Percentiles rank a stretch among this genome's conserved stretches.
Evolutionary conservation across 106 monocot species (phyloP).

Genomic region (Dioscorea alata): DNA sequence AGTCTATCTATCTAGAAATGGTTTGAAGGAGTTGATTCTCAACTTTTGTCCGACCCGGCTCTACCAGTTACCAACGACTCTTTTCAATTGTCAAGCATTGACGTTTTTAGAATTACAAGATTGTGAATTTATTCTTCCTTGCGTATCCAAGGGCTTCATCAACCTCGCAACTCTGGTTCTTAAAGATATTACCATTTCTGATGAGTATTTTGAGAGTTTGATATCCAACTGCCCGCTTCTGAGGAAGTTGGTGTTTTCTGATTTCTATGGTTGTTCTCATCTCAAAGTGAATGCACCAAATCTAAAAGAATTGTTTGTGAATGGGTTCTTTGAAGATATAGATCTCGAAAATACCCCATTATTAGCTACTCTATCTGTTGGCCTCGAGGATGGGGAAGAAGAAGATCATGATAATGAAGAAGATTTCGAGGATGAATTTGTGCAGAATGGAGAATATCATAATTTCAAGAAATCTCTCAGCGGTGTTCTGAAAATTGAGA

Average conservation of each 20-base stretch:
- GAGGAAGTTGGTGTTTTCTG: background rate
- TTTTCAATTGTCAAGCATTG: slow-evolving; percentile 6
- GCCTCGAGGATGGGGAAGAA: slow-evolving; percentile 13
- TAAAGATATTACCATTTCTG: slow-evolving; percentile 11
- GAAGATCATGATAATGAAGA: slow-evolving; percentile 15
- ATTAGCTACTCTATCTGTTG: background rate
- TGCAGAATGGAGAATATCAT: background rate
- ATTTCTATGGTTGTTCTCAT: slow-evolving; percentile 9
- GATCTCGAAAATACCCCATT: slow-evolving; percentile 12
- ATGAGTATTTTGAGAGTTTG: slow-evolving; percentile 3
- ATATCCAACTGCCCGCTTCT: slow-evolving; percentile 4
- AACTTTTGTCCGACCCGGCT: slow-evolving; percentile 4
- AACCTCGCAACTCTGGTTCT: slow-evolving; percentile 1
- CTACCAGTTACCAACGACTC: slow-evolving; percentile 7
- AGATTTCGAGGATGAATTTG: slow-evolving; percentile 5
- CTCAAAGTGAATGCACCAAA: slow-evolving; percentile 11
- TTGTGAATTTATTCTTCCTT: slow-evolving; percentile 10
- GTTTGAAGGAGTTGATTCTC: slow-evolving; percentile 9
- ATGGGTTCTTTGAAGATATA: slow-evolving; percentile 12
- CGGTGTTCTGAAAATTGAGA: slow-evolving; percentile 10
- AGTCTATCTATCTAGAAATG: slow-evolving; percentile 11
- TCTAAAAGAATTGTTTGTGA: slow-evolving; percentile 11
- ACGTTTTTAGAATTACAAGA: slow-evolving; percentile 11
- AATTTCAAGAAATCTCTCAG: slow-evolving; percentile 1
- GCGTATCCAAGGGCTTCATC: background rate